These are phyloP conservation scores for Euptelea pleiosperma DNA, from an alignment of 164 flowering plant species.

Conservation along the genomic window DNA sequence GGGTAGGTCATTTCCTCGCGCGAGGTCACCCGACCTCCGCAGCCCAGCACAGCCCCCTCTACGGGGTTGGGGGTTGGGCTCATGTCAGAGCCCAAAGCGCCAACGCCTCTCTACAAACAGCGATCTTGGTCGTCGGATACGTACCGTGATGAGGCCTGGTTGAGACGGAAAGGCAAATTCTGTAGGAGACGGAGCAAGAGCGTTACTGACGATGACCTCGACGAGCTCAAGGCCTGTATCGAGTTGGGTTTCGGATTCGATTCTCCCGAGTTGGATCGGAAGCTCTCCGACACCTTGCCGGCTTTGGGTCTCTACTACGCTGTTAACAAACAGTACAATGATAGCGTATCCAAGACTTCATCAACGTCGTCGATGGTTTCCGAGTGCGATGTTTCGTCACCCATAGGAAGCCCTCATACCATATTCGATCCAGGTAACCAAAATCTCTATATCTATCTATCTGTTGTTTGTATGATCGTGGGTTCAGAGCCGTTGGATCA, in stretches of 20 bases:
- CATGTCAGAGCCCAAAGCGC: conserved; percentile 15
- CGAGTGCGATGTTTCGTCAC: conserved; percentile 22
- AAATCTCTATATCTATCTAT: not conserved
- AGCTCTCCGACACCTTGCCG: conserved; percentile 59
- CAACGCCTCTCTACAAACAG: conserved; percentile 43
- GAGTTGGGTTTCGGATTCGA: conserved; percentile 75
- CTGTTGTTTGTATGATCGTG: too few relatives aligned
- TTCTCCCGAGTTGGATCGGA: conserved; percentile 45
- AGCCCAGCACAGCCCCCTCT: conserved; percentile 1
- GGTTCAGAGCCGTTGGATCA: too few relatives aligned
- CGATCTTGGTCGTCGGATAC: conserved; percentile 66
- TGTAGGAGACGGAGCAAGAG: conserved; percentile 43
- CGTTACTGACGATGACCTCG: conserved; percentile 76
- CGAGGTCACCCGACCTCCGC: not conserved
- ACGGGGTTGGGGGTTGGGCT: not conserved
- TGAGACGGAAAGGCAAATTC: conserved; percentile 34
- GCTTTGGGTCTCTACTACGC: conserved; percentile 67
- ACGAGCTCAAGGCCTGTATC: conserved; percentile 73
- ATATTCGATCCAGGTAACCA: conserved; percentile 43
- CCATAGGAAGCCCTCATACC: conserved; percentile 34
- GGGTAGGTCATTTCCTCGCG: too few relatives aligned
- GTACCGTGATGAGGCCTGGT: conserved; percentile 51
- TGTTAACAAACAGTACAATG: conserved; percentile 52
- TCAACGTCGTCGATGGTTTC: conserved; percentile 26
- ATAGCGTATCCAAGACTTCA: conserved; percentile 32